Evolutionary conservation across 306 rosid genomes (phyloP).

Genomic region (Crataegus laevigata): DNA sequence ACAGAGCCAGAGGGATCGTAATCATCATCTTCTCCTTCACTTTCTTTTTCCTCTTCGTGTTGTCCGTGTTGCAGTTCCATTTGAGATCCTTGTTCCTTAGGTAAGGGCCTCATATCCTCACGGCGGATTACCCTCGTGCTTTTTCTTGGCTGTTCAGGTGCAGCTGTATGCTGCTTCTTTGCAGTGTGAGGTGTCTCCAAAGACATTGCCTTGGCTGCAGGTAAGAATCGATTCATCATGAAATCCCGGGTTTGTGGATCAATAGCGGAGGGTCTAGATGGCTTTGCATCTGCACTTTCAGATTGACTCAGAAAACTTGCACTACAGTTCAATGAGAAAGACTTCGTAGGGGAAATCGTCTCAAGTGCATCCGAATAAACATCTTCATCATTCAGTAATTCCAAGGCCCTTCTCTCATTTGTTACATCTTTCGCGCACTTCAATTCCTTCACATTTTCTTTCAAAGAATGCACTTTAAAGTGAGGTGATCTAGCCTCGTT

Average conservation of each 20-base stretch:
- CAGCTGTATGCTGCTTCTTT: slow-evolving; percentile 46
- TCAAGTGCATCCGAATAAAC: slow-evolving; percentile 69
- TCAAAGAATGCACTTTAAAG: slow-evolving; percentile 29
- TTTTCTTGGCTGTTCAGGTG: slow-evolving; percentile 50
- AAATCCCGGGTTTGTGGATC: slow-evolving; percentile 77
- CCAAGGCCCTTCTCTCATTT: slow-evolving; percentile 25
- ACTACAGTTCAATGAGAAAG: slow-evolving; percentile 68
- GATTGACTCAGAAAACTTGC: slow-evolving; percentile 61
- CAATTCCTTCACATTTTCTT: slow-evolving; percentile 10
- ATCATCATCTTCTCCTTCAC: slow-evolving; percentile 46
- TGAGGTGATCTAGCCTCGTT: slow-evolving; percentile 3
- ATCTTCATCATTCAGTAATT: slow-evolving; percentile 32
- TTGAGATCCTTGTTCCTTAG: slow-evolving; percentile 29
- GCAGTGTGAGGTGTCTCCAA: slow-evolving; percentile 57
- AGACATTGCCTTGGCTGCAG: slow-evolving; percentile 95
- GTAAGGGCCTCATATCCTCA: slow-evolving; percentile 34
- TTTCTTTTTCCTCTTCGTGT: slow-evolving; percentile 48
- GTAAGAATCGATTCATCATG: slow-evolving; percentile 92
- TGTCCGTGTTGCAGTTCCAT: slow-evolving; percentile 32
- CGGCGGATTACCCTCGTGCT: slow-evolving; percentile 31
- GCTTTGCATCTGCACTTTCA: slow-evolving; percentile 31
- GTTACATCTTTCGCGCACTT: slow-evolving; percentile 25
- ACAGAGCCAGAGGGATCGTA: slow-evolving; percentile 33
- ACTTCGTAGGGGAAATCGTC: slow-evolving; percentile 42
- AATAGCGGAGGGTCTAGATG: slow-evolving; percentile 39